Evolutionary conservation across 108 stramenopile genomes (phyloP), one percentile per base, ranked within the genome.

Genomic region (Skeletonema tropicum): DNA sequence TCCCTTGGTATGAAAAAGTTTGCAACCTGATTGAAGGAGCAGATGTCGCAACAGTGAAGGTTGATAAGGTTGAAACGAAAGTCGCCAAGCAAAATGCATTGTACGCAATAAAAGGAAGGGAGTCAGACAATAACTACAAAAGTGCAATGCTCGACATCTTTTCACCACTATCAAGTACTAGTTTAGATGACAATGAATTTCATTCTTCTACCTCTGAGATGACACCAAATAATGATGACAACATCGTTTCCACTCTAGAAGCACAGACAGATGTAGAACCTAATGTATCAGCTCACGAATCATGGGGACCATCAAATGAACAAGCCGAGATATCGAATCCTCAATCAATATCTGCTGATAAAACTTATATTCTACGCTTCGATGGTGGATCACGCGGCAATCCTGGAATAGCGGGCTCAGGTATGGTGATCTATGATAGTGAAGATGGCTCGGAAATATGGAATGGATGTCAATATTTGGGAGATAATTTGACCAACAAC

Each of bases 351-450:
- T 62, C 61, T 62, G 17, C 61, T 6, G 38, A 68, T 14, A 67
- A 67, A 58, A 73, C 73, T 0, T 94, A 94, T 42, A 46, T 84
- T 8, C 61, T 94, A 12, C 88, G 82, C 58, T 90, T 92, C 61
- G 95, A 93, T 66, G 95, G 95, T 35, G 95, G 95, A 19, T 84
- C 91, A 3, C 77, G 94, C 11, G 89, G 92, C 5, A 89, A 90
- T 62, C 87, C 88, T 11, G 88, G 90, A 0, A 65, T 64, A 15
- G 84, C 89, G 8, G 94, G 94, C 15, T 74, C 83, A 5, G 94
- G 94, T 35, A 89, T 88, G 84, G 94, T 88, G 3, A 45, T 92
- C 21, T 95, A 87, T 68, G 87, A 87, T 67, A 69, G 76, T 39
- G 73, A 79, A 17, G 71, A 57, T 29, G 80, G 76, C 15, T 65